Evolutionary conservation across 768 basidiomycete species (phyloP), one percentile per base, ranked within the genome.

Genomic region (Phylloporus scabripes): DNA sequence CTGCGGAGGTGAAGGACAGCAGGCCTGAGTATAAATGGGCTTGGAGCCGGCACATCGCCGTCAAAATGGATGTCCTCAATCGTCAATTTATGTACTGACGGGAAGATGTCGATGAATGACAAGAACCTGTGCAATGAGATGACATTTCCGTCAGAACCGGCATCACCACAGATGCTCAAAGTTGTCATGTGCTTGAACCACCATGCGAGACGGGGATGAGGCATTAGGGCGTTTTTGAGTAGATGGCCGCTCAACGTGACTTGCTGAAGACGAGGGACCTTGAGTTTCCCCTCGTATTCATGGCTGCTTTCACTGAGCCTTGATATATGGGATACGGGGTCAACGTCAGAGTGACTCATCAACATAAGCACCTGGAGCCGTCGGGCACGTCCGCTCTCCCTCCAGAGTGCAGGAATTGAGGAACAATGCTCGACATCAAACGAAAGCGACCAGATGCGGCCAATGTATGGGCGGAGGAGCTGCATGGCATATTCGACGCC

Each of bases 21-120:
- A 9, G 45, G 51, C 23, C 26, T 24, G 5, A 53, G 41, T 6
- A 17, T 3, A 23, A 47, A 10, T 12, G 42, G 21, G 12, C 12
- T 42, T 42, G 52, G 29, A 29, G 21, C 36, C 1, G 42, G 46
- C 11, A n/a, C 20, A 18, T 34, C 24, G 40, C 38, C 40, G 9
- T 49, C 39, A 24, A 54, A 54, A 37, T 18, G 20, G 18, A 54
- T 17, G 33, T 54, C 52, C 18, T 48, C 38, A 39, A 54, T 5
- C 6, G 38, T 54, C 24, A 55, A 20, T 31, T 36, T 23, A 15
- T 18, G 52, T 36, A 53, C 20, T 9, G 32, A 46, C 5, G 28
- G n/a, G 31, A 48, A 45, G 15, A 23, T 29, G 33, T 54, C 21
- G 28, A 54, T 24, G 15, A 53, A n/a, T 1, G 14, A 34, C 11